These are phyloP conservation scores for Umbelopsis isabellina DNA, from an alignment of 192 early-diverging fungal species.

Conservation along the genomic window DNA sequence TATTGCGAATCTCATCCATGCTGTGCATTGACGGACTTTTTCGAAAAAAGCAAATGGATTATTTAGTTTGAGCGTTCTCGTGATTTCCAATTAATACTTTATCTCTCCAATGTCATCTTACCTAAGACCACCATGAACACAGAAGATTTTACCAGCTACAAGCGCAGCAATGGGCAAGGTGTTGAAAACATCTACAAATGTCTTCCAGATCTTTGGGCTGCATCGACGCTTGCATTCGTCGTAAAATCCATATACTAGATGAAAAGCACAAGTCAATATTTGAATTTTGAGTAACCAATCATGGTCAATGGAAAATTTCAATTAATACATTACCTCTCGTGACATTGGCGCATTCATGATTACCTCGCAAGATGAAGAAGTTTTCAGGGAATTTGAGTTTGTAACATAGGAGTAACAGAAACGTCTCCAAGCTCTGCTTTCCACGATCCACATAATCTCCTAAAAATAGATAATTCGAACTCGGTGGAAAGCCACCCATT, in stretches of 20 bases:
- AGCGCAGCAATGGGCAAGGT: conserved; percentile 91
- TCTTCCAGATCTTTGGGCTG: conserved; percentile 89
- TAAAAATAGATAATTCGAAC: conserved; percentile 90
- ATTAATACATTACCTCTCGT: conserved; percentile 66
- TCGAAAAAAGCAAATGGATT: neutral
- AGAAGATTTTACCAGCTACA: conserved; percentile 93
- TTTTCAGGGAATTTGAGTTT: conserved; percentile 98
- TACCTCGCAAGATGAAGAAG: conserved; percentile 94
- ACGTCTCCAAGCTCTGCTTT: conserved; percentile 93
- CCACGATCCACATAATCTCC: conserved; percentile 98
- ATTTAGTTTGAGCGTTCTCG: neutral
- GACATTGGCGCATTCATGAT: conserved; percentile 94
- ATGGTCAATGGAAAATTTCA: no score
- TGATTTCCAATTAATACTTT: no score
- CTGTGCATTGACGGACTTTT: conserved; percentile 64
- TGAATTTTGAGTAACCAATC: neutral
- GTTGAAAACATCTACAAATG: conserved; percentile 95
- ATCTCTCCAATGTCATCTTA: neutral
- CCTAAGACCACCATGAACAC: conserved; percentile 93
- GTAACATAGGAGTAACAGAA: conserved; percentile 91
- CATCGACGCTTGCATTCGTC: conserved; percentile 95
- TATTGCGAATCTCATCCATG: conserved; percentile 86
- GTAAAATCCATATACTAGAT: conserved; percentile 91
- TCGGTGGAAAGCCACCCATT: conserved; percentile 89
- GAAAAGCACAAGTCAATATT: conserved; percentile 20